Evolutionary conservation across 805 yeast genomes (phyloP), one percentile per base, ranked within the genome.

Genomic region (Starmerella cellae): DNA sequence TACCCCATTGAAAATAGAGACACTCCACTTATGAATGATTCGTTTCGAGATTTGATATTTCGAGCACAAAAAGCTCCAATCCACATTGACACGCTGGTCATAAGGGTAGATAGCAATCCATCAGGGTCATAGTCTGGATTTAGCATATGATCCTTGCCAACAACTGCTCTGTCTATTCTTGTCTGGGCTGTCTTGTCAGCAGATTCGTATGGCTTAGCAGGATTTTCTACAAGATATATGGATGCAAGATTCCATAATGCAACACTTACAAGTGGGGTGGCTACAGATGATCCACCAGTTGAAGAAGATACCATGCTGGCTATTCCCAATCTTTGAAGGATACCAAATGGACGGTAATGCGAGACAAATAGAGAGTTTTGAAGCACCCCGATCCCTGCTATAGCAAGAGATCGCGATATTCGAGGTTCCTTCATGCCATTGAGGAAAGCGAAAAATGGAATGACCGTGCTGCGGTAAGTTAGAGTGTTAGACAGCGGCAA

Each of bases 41-140:
- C 56, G 21, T 45, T 42, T n/a, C 46, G 32, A 8, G 55, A 33
- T 23, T 55, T 44, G 14, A 48, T 41, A 26, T 50, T 50, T 9
- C 42, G 35, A 18, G 48, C 49, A 38, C 52, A 59, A 62, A 61
- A 60, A 23, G 45, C 51, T 1, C 66, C 67, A 21, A 57, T 44
- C 64, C 65, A 63, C 51, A 63, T 52, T 6, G 64, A 54, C 1
- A 61, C 57, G 0, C 65, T 48, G 5, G 65, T 60, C 51, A 55
- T 59, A 10, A 63, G 42, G 6, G 59, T 46, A 3, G 66, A 65
- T 16, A 63, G 50, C n/a, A 60, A 40, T 3, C 65, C 66, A 42
- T 63, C 66, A 1, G 67, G 67, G 38, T 62, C 67, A 40, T 54
- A 58, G 28, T 49, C 52, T 2, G 36, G 30, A 3, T 37, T 42